Conservation (phyloP, 768 basidiomycete genomes). For the Amanita polypyramis region DNA sequence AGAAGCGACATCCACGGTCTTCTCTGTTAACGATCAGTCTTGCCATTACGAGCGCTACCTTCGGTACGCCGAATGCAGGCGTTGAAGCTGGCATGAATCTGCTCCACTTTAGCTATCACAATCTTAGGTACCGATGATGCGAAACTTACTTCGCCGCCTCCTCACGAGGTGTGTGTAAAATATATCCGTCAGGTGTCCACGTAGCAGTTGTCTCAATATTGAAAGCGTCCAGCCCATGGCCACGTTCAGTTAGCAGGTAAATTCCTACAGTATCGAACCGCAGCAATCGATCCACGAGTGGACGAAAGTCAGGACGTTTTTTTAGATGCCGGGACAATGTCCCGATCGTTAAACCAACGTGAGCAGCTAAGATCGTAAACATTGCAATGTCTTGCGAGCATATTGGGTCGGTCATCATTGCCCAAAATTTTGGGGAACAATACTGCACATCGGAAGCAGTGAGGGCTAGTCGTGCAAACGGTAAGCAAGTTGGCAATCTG, state of each 20-base stretch:
- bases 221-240: conserved; percentile 50
- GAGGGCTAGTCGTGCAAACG: conserved; percentile 21
- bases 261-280: conserved; percentile 43
- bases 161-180: conserved; percentile 44
- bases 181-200: conserved; percentile 35
- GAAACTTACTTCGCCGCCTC: conserved; percentile 45
- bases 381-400: conserved; percentile 39
- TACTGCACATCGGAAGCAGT: conserved; percentile 36
- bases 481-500: conserved; percentile 5
- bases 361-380: conserved; percentile 42
- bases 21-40: conserved; percentile 38
- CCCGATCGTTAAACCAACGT: conserved; percentile 43
- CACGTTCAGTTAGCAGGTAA: conserved; percentile 44
- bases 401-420: conserved; percentile 43
- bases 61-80: conserved; percentile 40
- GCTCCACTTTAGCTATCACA: neutral
- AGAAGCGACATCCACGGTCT: conserved; percentile 41
- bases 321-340: conserved; percentile 40
- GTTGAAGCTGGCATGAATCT: conserved; percentile 55
- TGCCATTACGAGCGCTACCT: conserved; percentile 48
- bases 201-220: conserved; percentile 56
- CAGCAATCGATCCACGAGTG: conserved; percentile 38
- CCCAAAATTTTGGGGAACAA: conserved; percentile 41
- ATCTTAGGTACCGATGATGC: neutral
- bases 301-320: conserved; percentile 36